These are phyloP conservation scores for Leucosporidium creatinivorum DNA, from an alignment of 768 basidiomycete species.

Conservation along the genomic window DNA sequence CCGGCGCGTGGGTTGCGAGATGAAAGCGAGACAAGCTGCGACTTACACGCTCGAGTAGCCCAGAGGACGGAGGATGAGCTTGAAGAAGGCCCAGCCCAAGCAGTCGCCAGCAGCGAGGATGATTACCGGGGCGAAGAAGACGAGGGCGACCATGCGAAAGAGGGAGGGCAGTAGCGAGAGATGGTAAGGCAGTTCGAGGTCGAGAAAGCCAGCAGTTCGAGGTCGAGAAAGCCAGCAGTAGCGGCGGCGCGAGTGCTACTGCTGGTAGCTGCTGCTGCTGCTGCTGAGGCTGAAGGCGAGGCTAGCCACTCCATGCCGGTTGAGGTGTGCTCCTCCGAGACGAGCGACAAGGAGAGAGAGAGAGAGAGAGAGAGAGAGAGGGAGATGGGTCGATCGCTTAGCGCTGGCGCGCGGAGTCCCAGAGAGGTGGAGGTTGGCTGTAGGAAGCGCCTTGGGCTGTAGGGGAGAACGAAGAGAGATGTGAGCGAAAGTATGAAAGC, in stretches of 20 bases:
- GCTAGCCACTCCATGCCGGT: no score
- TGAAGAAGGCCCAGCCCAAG: constrained; percentile 19
- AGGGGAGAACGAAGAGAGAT: no score
- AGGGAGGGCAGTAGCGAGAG: constrained; percentile 17
- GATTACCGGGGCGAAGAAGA: constrained; percentile 17
- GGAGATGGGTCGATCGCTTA: no score
- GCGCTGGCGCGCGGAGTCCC: no score
- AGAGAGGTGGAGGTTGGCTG: no score
- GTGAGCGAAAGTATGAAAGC: no score
- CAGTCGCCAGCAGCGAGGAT: constrained; percentile 17
- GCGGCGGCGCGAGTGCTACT: neutral
- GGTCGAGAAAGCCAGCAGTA: no score
- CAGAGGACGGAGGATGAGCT: constrained; percentile 15
- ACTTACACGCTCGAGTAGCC: constrained; percentile 28
- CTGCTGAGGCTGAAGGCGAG: no score
- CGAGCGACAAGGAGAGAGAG: no score
- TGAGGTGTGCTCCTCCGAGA: no score
- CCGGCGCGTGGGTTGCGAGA: neutral
- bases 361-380: no score
- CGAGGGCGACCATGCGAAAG: constrained; percentile 16
- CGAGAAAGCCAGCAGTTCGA: neutral
- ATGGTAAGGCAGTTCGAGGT: constrained; percentile 2
- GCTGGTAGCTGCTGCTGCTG: neutral
- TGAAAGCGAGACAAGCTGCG: neutral
- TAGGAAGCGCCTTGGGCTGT: no score